Evolutionary conservation across 176 grass and related monocot species (phyloP), one percentile per base, ranked within the genome.

Genomic region (Eremochloa ophiuroides): DNA sequence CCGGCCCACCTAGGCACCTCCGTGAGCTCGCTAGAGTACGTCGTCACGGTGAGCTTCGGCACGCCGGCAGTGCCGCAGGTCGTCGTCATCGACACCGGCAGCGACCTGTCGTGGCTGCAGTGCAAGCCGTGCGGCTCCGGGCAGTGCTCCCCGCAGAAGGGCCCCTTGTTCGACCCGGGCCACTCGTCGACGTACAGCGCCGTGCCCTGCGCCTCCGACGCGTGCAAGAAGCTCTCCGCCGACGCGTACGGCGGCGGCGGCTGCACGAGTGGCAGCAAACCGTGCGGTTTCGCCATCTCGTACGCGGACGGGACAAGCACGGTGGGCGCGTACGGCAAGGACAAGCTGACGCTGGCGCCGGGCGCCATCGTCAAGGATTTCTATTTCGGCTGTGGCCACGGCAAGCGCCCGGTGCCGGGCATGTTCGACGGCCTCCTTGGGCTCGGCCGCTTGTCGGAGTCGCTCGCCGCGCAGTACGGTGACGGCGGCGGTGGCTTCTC

Each of bases 91-190:
- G 90, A 98, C 85, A 98, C 92, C 23, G 92, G 85, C 66, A 92
- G 92, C 79, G 92, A 91, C 41, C 58, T 97, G 69, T 81, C 92
- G n/a, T 97, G 95, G 95, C 76, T 97, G 64, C 95, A 87, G 62
- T 97, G 95, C 80, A 27, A 22, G 43, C 89, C 95, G 5, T 94
- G 92, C 80, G 9, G 4, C 68, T 4, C 68, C 40, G 40, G 68
- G 23, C 6, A 44, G 18, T 89, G 87, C 63, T 81, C 69, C 77
- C 13, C 31, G 4, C 76, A 89, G 82, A 85, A 81, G 70, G 68
- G 84, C 47, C 75, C 68, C 7, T 12, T 88, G 11, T 88, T 84
- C 0, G 75, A 88, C 13, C 80, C 86, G 0, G 60, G 3, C 60
- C 18, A 18, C 2, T 88, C 86, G 0, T 83, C 80, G 4, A 84